A percentile compares a stretch with the other conserved stretches of the same genome.
These are phyloP conservation scores for Puccinia horiana DNA, from an alignment of 1,284 basidiomycete genomes.

Conservation along the genomic window DNA sequence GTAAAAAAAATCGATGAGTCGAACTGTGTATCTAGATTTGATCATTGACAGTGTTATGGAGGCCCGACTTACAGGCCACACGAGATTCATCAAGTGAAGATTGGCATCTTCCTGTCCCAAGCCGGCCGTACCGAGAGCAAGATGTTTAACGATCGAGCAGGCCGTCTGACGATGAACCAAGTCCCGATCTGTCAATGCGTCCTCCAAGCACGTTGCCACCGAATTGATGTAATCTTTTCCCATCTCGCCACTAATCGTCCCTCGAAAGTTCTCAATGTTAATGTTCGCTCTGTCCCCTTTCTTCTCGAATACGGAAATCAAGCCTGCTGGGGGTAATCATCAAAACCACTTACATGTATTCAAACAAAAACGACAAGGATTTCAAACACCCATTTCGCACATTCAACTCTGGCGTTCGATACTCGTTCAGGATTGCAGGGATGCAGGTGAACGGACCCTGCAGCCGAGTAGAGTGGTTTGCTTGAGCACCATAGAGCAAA, in stretches of 20 bases:
- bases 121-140: constrained; percentile 94
- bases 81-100: constrained; percentile 94
- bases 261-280: not conserved
- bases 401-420: constrained; percentile 90
- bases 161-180: constrained; percentile 97
- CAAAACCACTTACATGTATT: constrained; percentile 70
- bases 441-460: constrained; percentile 87
- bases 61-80: constrained; percentile 74
- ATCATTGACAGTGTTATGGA: not conserved
- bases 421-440: constrained; percentile 97
- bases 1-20: constrained; percentile 8
- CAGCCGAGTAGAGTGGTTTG: not conserved
- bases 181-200: constrained; percentile 95
- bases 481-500: constrained; percentile 88
- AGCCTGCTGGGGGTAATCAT: too few species aligned
- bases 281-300: not conserved
- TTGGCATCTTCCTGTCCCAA: constrained; percentile 97
- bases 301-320: not conserved
- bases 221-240: constrained; percentile 98
- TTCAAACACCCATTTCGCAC: constrained; percentile 99
- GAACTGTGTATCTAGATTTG: not conserved
- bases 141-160: constrained; percentile 97
- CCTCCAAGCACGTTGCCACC: constrained; percentile 94
- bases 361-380: constrained; percentile 96
- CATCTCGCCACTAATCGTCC: constrained; percentile 75